Base-by-base conservation (phyloP, 2,329 filamentous ascomycete species). In the Pseudohalonectria lignicola region DNA sequence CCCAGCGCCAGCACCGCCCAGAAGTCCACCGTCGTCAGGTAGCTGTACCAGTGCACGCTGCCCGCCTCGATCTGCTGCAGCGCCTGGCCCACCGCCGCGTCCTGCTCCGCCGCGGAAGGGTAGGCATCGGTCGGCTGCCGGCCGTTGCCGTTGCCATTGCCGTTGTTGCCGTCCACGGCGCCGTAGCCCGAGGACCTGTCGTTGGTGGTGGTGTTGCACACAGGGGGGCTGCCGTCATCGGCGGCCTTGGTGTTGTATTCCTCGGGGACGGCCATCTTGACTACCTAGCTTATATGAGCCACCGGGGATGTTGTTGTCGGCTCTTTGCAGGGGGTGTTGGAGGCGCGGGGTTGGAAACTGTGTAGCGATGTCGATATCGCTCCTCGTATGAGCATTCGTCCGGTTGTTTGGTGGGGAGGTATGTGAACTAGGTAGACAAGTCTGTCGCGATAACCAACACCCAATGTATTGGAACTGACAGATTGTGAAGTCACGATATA, bases 21-120 rank as follows among this genome's bases (percentile, higher is more conserved):
- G 57, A 98, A 96, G 55, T 95, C 85, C 52, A 71, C 71, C 10
- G 88, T 94, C 49, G 70, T 72, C 45, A 96, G 67, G 62, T 92
- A 96, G 31, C 81, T 71, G 61, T 74, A 81, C 76, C 76, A 81
- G 46, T 61, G 64, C 32, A 66, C 63, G 21, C 67, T 66, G 48
- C 60, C 62, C 39, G 63, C 59, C 57, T 80, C 71, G 48, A 81
- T 61, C 30, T 65, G 60, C 40, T 71, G 63, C 35, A 80, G 63
- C 26, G 69, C 75, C 45, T 63, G 63, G 31, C 56, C 57, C 33
- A 74, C 65, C 40, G 60, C 61, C 39, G 60, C 63, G 34, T 55
- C 47, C 37, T 54, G 47, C 39, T 43, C 41, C 39, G 44, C 35
- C 29, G 35, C 43, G 12, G 46, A 41, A 31, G 45, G 45, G 31